Base-by-base conservation (phyloP, 2,329 filamentous ascomycete genomes). In the Xylaria multiplex region DNA sequence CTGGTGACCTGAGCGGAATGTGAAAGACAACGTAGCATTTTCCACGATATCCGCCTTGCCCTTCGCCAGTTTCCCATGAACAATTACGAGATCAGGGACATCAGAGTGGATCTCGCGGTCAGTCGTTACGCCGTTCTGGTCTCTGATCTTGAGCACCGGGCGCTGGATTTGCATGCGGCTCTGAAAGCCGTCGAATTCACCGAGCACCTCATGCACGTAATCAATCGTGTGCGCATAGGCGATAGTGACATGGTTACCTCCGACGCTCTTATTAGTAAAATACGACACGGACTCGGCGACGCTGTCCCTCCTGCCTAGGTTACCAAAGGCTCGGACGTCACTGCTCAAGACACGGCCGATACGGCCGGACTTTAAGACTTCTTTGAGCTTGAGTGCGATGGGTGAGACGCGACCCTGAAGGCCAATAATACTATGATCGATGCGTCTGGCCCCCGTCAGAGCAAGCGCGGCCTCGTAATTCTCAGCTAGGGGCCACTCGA, bases 401-500 rank as follows among this genome's bases (percentile, higher is more conserved):
- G 86, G 85, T 0, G 82, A 75, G 7, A 83, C 70, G 0, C 81
- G 77, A 0, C 83, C 85, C 70, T 89, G 87, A 1, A 87, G 64
- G 0, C 84, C 85, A 0, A 88, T 80, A 3, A 86, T 74, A 2
- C 79, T 82, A 37, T 75, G 76, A 3, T 74, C 73, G 1, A 80
- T 75, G 6, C 77, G 77, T 27, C 76, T 58, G 2, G 65, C 71
- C 0, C 78, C 72, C 0, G 76, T 77, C 62, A 89, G 74, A 49
- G 83, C 81, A 16, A 72, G 70, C 0, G 81, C 84, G 1, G 81
- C 76, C 2, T 71, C 62, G 0, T 76, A 73, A 59, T 83, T 81
- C 14, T 82, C 75, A 0, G 83, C 84, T 0, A 89, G 77, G 6
- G 86, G 87, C 85, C 87, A 90, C 76, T 90, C 87, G 0, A 87